phyloP scores from a whole-genome alignment of 768 basidiomycete genomes.

The Podaxis sp. region DNA sequence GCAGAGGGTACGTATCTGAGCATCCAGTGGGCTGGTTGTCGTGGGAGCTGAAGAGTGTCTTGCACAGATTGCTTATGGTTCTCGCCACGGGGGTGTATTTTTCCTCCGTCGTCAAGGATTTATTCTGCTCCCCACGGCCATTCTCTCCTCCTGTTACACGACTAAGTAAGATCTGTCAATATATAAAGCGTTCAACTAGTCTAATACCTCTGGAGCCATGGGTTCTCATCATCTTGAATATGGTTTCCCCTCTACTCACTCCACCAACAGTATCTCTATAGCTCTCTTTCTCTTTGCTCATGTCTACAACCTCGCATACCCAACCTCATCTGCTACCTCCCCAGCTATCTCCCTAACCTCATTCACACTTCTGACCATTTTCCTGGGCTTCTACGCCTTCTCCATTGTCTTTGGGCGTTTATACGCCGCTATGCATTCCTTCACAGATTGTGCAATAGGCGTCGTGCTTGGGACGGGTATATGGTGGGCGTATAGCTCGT shows the following conservation, averaged over 20 bases:
- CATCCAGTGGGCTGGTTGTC: background rate
- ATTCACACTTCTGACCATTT: constrained; percentile 40
- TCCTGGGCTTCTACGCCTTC: constrained; percentile 59
- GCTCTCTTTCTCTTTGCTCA: constrained; percentile 76
- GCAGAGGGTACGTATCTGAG: constrained; percentile 61
- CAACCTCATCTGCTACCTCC: constrained; percentile 20
- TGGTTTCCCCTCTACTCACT: constrained; percentile 95
- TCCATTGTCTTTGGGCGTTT: constrained; percentile 80
- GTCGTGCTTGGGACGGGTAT: constrained; percentile 62
- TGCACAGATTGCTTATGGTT: constrained; percentile 59
- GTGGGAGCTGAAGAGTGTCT: background rate
- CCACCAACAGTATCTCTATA: constrained; percentile 87
- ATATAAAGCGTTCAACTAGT: constrained; percentile 3
- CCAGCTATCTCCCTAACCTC: constrained; percentile 43
- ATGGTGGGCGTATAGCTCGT: constrained; percentile 61
- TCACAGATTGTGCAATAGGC: constrained; percentile 71
- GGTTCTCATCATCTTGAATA: constrained; percentile 86
- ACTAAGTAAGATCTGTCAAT: constrained; percentile 54
- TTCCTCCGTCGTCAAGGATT: constrained; percentile 87
- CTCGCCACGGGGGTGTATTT: constrained; percentile 81
- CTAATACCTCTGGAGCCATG: constrained; percentile 47
- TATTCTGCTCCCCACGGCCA: constrained; percentile 87
- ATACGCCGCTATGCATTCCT: constrained; percentile 88
- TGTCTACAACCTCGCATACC: constrained; percentile 50
- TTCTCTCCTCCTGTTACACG: constrained; percentile 91